phyloP scores from a whole-genome alignment of 805 yeast species.

The Candida pseudoglaebosa region DNA sequence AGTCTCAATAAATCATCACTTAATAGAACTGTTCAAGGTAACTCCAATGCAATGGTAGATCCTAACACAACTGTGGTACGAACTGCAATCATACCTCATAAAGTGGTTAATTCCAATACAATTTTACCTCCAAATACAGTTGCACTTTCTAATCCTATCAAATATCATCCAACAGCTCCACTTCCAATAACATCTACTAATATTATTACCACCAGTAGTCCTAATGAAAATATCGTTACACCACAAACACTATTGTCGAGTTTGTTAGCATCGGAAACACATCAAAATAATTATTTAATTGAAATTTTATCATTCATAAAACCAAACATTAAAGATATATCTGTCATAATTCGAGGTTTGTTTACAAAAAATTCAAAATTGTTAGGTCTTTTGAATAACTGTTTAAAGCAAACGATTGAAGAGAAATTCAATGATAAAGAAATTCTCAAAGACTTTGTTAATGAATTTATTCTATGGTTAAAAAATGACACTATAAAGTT shows the following conservation, averaged over 20 bases:
- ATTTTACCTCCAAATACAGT: too few relatives aligned
- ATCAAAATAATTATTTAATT: constrained; percentile 31
- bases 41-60: too few relatives aligned
- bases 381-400: constrained; percentile 15
- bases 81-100: not conserved
- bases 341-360: constrained; percentile 35
- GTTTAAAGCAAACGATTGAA: constrained; percentile 12
- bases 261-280: constrained; percentile 22
- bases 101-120: not conserved
- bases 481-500: constrained; percentile 30
- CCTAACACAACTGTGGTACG: too few relatives aligned
- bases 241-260: not conserved
- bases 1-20: not conserved
- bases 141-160: not conserved
- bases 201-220: not conserved
- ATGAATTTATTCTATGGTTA: constrained; percentile 38
- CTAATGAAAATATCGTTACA: constrained; percentile 1
- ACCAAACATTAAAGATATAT: constrained; percentile 25
- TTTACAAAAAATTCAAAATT: constrained; percentile 35
- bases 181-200: constrained; percentile 2
- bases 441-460: constrained; percentile 32
- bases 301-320: constrained; percentile 31
- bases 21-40: too few relatives aligned
- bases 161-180: not conserved
- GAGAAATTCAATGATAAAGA: constrained; percentile 20